Percentiles rank a stretch among this genome's conserved stretches.
Conservation (phyloP, 2,329 filamentous ascomycete genomes). For the Xylariaceae sp. region DNA sequence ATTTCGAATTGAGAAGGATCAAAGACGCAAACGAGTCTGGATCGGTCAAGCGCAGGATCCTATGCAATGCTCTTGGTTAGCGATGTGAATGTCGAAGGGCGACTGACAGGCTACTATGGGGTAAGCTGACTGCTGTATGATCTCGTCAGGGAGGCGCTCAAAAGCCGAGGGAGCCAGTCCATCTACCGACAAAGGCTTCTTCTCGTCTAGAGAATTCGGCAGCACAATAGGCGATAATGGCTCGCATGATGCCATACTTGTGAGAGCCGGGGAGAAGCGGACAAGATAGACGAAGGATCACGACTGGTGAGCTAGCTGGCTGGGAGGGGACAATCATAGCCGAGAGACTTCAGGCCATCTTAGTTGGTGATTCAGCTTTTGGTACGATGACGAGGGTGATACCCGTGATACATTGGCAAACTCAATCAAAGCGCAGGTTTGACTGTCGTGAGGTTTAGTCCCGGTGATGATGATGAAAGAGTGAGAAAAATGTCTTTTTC, state of each 20-base stretch:
- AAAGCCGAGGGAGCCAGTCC: slow-evolving; percentile 39
- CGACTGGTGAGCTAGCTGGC: too few relatives aligned
- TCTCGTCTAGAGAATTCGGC: slow-evolving; percentile 10
- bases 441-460: too few relatives aligned
- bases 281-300: too few relatives aligned
- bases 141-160: slow-evolving; percentile 60
- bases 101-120: slow-evolving; percentile 6
- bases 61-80: slow-evolving; percentile 31
- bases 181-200: slow-evolving; percentile 9
- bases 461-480: too few relatives aligned
- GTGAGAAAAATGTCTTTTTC: too few relatives aligned
- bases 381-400: too few relatives aligned
- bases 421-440: too few relatives aligned
- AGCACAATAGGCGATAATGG: not conserved
- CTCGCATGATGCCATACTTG: not conserved
- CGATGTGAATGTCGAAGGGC: not conserved
- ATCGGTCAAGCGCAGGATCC: slow-evolving; percentile 58
- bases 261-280: not conserved
- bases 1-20: slow-evolving; percentile 61
- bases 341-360: too few relatives aligned
- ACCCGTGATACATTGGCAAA: too few relatives aligned
- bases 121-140: slow-evolving; percentile 59
- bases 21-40: slow-evolving; percentile 65
- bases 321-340: too few relatives aligned
- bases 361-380: too few relatives aligned